Percentiles rank a stretch among this genome's conserved stretches.
These are phyloP conservation scores for Fusarium proliferatum DNA, from an alignment of 2,329 filamentous ascomycete genomes.

Conservation along the genomic window DNA sequence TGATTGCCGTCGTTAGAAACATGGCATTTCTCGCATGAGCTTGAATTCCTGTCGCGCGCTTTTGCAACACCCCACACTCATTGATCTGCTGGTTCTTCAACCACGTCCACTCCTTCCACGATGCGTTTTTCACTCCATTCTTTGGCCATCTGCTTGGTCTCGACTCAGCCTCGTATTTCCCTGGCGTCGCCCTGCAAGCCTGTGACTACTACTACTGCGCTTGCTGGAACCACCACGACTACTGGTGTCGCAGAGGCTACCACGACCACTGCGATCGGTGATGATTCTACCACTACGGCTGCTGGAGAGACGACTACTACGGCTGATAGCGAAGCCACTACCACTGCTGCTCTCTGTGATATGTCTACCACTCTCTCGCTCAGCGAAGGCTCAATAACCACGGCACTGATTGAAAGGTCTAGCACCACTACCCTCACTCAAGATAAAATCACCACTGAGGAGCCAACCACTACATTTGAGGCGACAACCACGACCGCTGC, in stretches of 20 bases:
- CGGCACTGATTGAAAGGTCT: not conserved
- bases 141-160: not conserved
- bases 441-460: not conserved
- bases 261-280: not conserved
- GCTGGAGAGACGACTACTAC: not conserved
- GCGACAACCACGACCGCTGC: not conserved
- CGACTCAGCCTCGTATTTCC: not conserved
- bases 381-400: not conserved
- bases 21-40: not conserved
- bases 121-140: not conserved
- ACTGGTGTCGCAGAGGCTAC: not conserved
- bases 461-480: not conserved
- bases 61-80: not conserved
- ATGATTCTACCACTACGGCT: not conserved
- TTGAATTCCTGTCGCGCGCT: fast-evolving
- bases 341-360: not conserved
- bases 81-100: not conserved
- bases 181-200: not conserved
- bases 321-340: not conserved
- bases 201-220: not conserved
- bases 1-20: not conserved
- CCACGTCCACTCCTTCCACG: not conserved
- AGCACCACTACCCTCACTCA: not conserved
- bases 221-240: not conserved
- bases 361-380: not conserved